Evolutionary conservation across 192 early-diverging fungal species (phyloP).

Genomic region (Coemansia sp.): DNA sequence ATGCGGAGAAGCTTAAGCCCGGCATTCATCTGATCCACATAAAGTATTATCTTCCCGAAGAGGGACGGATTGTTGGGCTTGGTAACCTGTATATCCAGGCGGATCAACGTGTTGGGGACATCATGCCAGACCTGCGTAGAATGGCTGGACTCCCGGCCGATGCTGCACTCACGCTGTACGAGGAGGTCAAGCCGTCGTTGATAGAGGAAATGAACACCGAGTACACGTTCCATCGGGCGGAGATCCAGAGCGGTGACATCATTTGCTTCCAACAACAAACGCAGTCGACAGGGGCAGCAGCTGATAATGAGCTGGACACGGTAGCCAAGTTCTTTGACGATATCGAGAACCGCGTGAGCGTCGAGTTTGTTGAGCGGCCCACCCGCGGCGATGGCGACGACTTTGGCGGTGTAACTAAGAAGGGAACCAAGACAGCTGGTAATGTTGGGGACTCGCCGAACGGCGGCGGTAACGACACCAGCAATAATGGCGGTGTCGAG

Average conservation of each 20-base stretch:
- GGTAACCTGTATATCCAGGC: constrained; percentile 58
- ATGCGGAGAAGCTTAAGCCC: constrained; percentile 1
- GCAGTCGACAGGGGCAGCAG: constrained; percentile 10
- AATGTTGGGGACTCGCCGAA: not conserved
- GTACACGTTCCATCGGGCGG: constrained; percentile 67
- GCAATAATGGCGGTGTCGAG: not conserved
- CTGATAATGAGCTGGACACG: not conserved
- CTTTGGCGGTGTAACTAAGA: not conserved
- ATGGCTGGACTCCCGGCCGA: constrained; percentile 59
- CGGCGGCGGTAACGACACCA: constrained; percentile 4
- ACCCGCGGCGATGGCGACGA: constrained; percentile 20
- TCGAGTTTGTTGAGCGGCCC: constrained; percentile 71
- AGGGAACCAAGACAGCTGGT: constrained; percentile 1
- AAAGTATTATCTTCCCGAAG: constrained; percentile 79
- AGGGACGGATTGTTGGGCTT: constrained; percentile 61
- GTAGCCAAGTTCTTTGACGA: constrained; percentile 79
- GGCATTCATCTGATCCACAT: constrained; percentile 71
- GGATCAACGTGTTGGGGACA: constrained; percentile 59
- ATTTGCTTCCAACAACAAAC: constrained; percentile 68
- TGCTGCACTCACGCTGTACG: constrained; percentile 67
- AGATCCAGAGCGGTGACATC: constrained; percentile 95
- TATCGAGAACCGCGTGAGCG: constrained; percentile 64
- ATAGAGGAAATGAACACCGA: constrained; percentile 75
- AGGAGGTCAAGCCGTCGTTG: constrained; percentile 94
- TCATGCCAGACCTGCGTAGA: constrained; percentile 58